Evolutionary conservation across 2,329 filamentous ascomycete species (phyloP).

Genomic region (Aspergillus costaricaensis): DNA sequence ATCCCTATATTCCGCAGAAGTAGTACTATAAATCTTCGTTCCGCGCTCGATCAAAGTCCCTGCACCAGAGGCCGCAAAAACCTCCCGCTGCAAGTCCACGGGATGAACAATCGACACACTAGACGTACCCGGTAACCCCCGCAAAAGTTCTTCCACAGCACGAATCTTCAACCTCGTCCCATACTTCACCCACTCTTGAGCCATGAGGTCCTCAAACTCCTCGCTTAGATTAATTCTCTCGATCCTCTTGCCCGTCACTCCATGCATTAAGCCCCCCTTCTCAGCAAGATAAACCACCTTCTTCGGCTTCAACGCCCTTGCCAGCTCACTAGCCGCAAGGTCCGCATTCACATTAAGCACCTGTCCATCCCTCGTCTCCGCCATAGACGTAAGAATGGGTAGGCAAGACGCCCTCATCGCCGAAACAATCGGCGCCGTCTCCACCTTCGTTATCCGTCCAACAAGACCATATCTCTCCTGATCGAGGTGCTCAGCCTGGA

Average conservation of each 20-base stretch:
- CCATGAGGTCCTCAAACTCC: slow-evolving; percentile 91
- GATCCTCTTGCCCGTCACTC: slow-evolving; percentile 87
- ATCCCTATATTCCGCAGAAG: slow-evolving; percentile 72
- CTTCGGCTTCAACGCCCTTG: slow-evolving; percentile 81
- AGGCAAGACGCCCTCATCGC: slow-evolving; percentile 89
- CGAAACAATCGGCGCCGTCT: slow-evolving; percentile 84
- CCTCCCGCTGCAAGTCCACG: slow-evolving; percentile 89
- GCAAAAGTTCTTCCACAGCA: slow-evolving; percentile 91
- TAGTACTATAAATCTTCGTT: slow-evolving; percentile 78
- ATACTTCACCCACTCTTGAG: slow-evolving; percentile 90
- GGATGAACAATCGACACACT: slow-evolving; percentile 98
- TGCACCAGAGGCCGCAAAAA: slow-evolving; percentile 93
- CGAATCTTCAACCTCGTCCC: slow-evolving; percentile 95
- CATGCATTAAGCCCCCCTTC: slow-evolving; percentile 94
- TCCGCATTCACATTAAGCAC: slow-evolving; percentile 98
- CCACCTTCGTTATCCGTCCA: slow-evolving; percentile 90
- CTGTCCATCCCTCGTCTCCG: slow-evolving; percentile 85
- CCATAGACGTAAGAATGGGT: slow-evolving; percentile 93
- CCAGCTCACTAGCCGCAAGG: slow-evolving; percentile 90
- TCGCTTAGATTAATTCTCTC: slow-evolving; percentile 96
- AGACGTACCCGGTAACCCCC: slow-evolving; percentile 85
- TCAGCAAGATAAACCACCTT: slow-evolving; percentile 99
- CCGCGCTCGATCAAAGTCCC: slow-evolving; percentile 90
- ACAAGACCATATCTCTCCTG: slow-evolving; percentile 95
- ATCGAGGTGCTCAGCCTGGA: slow-evolving; percentile 91